phyloP scores from a whole-genome alignment of 2,329 filamentous ascomycete genomes.

The Akanthomyces uredinophilus region DNA sequence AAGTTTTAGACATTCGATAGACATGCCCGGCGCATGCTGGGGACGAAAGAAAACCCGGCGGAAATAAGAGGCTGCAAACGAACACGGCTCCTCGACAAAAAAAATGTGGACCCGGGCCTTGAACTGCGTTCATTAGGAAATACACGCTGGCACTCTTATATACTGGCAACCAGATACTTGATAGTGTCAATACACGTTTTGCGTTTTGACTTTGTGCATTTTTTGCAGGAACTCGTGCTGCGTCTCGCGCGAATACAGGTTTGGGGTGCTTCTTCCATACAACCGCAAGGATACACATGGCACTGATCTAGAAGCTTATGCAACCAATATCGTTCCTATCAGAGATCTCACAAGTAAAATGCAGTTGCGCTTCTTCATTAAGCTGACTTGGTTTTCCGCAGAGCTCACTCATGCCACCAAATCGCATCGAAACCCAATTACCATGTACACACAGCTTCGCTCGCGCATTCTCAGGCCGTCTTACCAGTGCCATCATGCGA shows the following conservation, averaged over 20 bases:
- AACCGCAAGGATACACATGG: no score
- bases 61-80: not conserved
- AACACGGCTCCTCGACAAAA: not conserved
- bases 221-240: no score
- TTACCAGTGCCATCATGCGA: slow-evolving; percentile 1
- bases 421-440: no score
- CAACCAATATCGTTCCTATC: no score
- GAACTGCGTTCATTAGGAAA: not conserved
- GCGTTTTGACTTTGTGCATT: not conserved
- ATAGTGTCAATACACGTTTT: not conserved
- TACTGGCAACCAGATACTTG: not conserved
- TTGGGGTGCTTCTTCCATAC: no score
- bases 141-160: not conserved
- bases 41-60: not conserved
- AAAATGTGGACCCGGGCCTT: not conserved
- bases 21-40: not conserved
- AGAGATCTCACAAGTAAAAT: no score
- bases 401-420: no score
- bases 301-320: no score
- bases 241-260: no score
- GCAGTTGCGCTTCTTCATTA: no score
- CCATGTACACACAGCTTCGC: not conserved
- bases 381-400: not conserved
- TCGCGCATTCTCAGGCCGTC: not conserved
- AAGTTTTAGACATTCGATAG: not conserved